Evolutionary conservation across 306 rosid genomes (phyloP), one percentile per base, ranked within the genome.

Genomic region (Comarum palustre): DNA sequence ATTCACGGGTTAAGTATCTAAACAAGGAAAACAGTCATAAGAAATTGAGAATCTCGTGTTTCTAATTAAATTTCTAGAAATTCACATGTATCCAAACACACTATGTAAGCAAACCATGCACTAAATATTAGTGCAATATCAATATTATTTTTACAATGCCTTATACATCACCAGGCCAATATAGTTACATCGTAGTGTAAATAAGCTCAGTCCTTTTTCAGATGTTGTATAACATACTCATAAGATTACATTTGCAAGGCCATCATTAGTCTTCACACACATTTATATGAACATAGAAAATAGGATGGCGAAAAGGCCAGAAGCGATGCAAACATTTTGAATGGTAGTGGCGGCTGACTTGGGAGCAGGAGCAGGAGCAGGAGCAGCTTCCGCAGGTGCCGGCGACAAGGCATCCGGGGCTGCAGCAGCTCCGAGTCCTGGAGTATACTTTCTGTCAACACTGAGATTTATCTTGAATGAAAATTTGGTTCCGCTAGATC

Each of bases 381-480:
- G n/a, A 15, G 13, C 24, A 0, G 4, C 39, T 0, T 22, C 62
- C 10, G 65, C 5, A 27, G 42, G 4, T 14, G 48, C 61, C 19
- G 7, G 42, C 0, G 36, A 58, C 2, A 8, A 20, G 27, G 1
- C 46, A 4, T 11, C 5, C 9, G 47, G 58, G 16, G 66, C 45
- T 6, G 42, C 8, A 45, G 50, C 50, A 45, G 45, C 51, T 46
- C 17, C 51, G 6, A 46, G n/a, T 5, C 41, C 24, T 3, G 47
- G 1, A 9, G 27, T 2, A 16, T 38, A 19, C 42, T 62, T 19
- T 36, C 0, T 15, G 48, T 54, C 16, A 31, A n/a, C 57, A 36
- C 17, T 38, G 24, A 60, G 24, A 51, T 55, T 20, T 9, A 80
- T 59, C 24, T 83, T 46, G 15, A 83, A 86, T 3, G 84, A 78